phyloP scores from a whole-genome alignment of 1,284 basidiomycete species.

The Abortiporus biennis region DNA sequence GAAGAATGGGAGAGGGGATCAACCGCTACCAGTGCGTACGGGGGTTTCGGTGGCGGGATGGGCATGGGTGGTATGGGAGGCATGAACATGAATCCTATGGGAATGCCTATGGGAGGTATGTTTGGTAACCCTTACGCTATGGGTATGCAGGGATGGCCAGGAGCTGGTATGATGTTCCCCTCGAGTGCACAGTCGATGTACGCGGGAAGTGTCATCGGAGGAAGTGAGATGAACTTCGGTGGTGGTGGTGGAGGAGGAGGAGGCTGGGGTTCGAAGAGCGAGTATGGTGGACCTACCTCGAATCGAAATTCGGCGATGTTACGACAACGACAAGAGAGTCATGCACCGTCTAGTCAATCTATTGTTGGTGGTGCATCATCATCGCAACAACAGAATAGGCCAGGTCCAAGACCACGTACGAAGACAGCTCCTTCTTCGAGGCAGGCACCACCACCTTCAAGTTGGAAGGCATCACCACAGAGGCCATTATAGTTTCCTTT shows the following conservation, averaged over 20 bases:
- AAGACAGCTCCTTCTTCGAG: conserved; percentile 47
- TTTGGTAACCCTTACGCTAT: conserved; percentile 19
- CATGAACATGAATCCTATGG: conserved; percentile 28
- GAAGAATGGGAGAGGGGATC: conserved; percentile 84
- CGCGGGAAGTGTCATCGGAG: conserved; percentile 35
- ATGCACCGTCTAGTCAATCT: no score
- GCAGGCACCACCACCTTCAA: conserved; percentile 49
- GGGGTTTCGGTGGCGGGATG: conserved; percentile 29
- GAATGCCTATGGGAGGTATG: conserved; percentile 9
- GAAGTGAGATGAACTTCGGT: conserved; percentile 46
- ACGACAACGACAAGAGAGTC: conserved; percentile 10
- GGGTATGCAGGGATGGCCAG: conserved; percentile 17
- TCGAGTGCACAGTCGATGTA: conserved; percentile 49
- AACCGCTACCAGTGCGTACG: conserved; percentile 30
- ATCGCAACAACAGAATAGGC: conserved; percentile 8
- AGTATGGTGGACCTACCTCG: conserved; percentile 49
- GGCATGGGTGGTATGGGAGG: conserved; percentile 36
- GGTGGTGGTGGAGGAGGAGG: conserved; percentile 23
- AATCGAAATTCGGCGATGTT: conserved; percentile 21
- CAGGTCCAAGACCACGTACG: conserved; percentile 38
- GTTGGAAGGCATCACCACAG: conserved; percentile 39
- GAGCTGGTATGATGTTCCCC: conserved; percentile 46
- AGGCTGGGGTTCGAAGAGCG: conserved; percentile 59
- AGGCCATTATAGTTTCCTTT: no score
- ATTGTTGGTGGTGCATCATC: not conserved